phyloP scores from a whole-genome alignment of 352 stramenopile genomes.

The Elongisporangium undulatum region DNA sequence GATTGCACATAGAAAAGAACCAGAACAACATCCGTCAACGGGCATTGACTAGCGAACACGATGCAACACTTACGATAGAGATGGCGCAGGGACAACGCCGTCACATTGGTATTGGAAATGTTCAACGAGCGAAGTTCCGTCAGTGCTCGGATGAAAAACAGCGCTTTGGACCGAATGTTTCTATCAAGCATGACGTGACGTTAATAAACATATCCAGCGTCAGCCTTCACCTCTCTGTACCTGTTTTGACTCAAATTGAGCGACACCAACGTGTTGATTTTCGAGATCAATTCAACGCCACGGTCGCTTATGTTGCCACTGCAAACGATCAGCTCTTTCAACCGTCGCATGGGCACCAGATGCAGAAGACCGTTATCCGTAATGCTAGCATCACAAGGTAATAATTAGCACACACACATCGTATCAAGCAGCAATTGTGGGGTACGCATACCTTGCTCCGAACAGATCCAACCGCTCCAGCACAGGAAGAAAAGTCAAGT shows the following conservation, averaged over 20 bases:
- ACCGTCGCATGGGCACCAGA: constrained; percentile 34
- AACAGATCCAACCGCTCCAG: constrained; percentile 72
- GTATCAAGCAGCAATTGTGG: neutral
- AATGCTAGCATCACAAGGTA: constrained; percentile 28
- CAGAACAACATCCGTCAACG: neutral
- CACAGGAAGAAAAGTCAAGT: constrained; percentile 43
- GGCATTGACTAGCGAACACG: neutral
- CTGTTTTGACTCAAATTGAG: constrained; percentile 84
- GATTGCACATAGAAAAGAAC: neutral
- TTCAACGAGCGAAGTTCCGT: constrained; percentile 63
- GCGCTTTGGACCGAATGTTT: constrained; percentile 66
- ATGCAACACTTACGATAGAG: constrained; percentile 38
- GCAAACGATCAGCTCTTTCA: constrained; percentile 67
- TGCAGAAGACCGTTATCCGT: constrained; percentile 69
- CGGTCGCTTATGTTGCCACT: constrained; percentile 62
- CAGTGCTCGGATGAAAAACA: constrained; percentile 54
- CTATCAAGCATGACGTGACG: constrained; percentile 12
- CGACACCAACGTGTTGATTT: constrained; percentile 62
- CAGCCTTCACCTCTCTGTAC: constrained; percentile 9
- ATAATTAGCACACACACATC: constrained; percentile 3
- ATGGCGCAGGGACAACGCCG: constrained; percentile 57
- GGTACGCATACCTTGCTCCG: constrained; percentile 57
- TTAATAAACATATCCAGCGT: neutral
- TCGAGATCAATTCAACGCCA: constrained; percentile 70
- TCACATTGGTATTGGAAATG: constrained; percentile 73